Base-by-base conservation (phyloP, 306 rosid genomes). In the Gynostemma pentaphyllum region DNA sequence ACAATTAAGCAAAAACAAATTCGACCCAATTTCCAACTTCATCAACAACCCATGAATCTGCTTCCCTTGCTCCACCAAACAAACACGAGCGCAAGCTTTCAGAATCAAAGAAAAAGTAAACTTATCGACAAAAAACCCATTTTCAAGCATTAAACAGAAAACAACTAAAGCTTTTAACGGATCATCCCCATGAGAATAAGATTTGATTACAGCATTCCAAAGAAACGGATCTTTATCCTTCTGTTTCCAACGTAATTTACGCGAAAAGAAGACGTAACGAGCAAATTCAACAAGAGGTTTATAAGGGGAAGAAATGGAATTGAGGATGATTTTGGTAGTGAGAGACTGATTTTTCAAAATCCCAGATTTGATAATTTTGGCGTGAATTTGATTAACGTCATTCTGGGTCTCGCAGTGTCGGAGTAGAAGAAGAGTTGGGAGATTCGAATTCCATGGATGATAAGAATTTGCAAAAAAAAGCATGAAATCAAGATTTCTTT, bases 131-230 rank as follows among this genome's bases (percentile, higher is more conserved):
- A 39, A 44, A 14, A 85, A 69, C 34, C 96, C 89, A 69, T 69
- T 72, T 75, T 82, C 80, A 53, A 85, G 79, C 94, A 88, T 88
- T 81, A 79, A 55, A 28, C 77, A 64, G 22, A 85, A 65, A 51
- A 85, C 16, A 26, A 64, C 23, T 51, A 88, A 46, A 64, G 87
- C 87, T 16, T 74, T 69, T 59, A 60, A 65, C 3, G 94, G 94
- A 30, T 85, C 83, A 53, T 40, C n/a, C 50, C 96, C 92, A 47
- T 85, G 89, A 66, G 96, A 88, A 30, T 80, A 79, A 39, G 89
- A 85, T 81, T 86, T 80, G 23, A 82, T 65, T 11, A 88, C 68
- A 49, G 87, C 82, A 65, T 88, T 88, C 96, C 94, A 88, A 36
- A 85, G 85, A 81, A 85, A 88, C 68, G 96, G 89, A 73, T 85